Conservation (phyloP, 495 filamentous ascomycete genomes). For the Lichina pygmaea region DNA sequence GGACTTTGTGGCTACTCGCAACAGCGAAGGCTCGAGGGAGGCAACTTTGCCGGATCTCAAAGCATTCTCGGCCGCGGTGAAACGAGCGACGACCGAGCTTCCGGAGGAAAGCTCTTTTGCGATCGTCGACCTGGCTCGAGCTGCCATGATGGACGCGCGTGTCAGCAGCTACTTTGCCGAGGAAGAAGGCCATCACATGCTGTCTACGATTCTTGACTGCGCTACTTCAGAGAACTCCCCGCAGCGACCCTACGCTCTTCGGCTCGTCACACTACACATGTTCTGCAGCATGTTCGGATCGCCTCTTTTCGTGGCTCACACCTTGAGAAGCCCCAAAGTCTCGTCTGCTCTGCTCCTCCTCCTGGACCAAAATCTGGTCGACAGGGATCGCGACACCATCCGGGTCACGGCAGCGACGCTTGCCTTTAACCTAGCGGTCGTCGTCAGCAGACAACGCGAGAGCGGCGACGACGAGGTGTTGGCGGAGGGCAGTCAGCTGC, state of each 20-base stretch:
- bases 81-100: conserved; percentile 19
- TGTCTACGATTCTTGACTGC: conserved; percentile 34
- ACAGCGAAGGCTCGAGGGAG: conserved; percentile 24
- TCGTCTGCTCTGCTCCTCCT: conserved; percentile 18
- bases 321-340: conserved; percentile 9
- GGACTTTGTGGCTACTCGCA: conserved; percentile 32
- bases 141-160: conserved; percentile 53
- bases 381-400: conserved; percentile 19
- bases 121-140: conserved; percentile 54
- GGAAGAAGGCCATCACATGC: conserved; percentile 32
- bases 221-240: conserved; percentile 18
- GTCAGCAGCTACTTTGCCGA: conserved; percentile 71
- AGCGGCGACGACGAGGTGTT: conserved; percentile 30
- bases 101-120: conserved; percentile 41
- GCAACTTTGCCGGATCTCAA: conserved; percentile 32
- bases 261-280: conserved; percentile 48
- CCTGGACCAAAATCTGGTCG: conserved; percentile 25
- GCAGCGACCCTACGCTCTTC: conserved; percentile 47
- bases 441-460: conserved; percentile 37
- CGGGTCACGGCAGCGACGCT: conserved; percentile 59
- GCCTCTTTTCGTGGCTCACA: conserved; percentile 19
- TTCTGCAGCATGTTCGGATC: conserved; percentile 35
- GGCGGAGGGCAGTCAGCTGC: conserved; percentile 41
- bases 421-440: conserved; percentile 53
- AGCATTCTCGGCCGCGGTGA: conserved; percentile 24